Evolutionary conservation across 2,329 filamentous ascomycete genomes (phyloP).

Genomic region (Pestalotiopsis sp.): DNA sequence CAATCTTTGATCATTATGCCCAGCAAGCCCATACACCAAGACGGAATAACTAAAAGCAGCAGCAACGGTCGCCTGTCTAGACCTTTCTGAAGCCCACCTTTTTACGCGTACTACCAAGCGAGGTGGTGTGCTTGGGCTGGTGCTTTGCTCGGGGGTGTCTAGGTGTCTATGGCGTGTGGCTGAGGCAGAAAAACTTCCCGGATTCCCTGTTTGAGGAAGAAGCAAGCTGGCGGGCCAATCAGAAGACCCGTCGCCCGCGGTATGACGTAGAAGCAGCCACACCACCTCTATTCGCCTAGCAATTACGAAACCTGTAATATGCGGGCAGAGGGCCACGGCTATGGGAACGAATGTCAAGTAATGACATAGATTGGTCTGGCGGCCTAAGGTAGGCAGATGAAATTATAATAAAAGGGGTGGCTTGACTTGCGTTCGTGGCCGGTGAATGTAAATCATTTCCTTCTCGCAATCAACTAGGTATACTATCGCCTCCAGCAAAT

Average conservation of each 20-base stretch:
- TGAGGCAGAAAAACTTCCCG: not conserved
- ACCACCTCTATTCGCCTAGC: not conserved
- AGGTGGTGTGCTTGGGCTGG: not conserved
- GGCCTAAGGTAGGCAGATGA: not conserved
- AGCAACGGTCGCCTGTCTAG: not conserved
- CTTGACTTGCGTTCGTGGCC: too few species aligned
- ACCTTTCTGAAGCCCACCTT: not conserved
- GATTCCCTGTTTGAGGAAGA: constrained; percentile 9
- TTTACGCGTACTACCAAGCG: not conserved
- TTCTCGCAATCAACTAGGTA: not conserved
- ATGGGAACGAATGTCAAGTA: not conserved
- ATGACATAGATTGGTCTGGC: not conserved
- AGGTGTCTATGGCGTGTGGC: not conserved
- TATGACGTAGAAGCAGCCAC: constrained; percentile 8
- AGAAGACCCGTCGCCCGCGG: not conserved
- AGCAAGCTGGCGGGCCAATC: not conserved
- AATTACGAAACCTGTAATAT: constrained; percentile 3
- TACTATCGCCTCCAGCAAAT: not conserved
- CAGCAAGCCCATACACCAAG: not conserved
- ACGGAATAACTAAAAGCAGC: not conserved
- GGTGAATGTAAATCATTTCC: not conserved
- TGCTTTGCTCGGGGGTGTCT: too few species aligned
- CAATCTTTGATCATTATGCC: not conserved
- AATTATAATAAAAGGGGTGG: too few species aligned
- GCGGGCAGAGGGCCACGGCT: not conserved